Base-by-base conservation (phyloP, 148 eudicot genomes). In the Fallopia convolvulus region DNA sequence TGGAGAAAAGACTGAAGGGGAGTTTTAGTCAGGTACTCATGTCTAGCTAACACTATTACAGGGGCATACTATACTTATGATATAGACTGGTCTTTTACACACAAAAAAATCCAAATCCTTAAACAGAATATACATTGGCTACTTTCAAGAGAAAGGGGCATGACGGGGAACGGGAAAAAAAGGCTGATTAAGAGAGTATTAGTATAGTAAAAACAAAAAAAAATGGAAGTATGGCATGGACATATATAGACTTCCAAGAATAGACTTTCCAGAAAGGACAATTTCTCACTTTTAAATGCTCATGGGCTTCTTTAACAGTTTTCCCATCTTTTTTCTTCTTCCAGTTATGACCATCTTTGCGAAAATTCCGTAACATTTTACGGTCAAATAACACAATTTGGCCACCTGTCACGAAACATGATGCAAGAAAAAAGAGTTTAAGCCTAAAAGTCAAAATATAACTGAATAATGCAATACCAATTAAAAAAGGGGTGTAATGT, bases 261-360 rank as follows among this genome's bases (percentile, higher is more conserved):
- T 49, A 33, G 20, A 50, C 7, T 26, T 55, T 33, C 74, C 68
- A 49, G 74, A 50, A 49, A 17, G 42, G 46, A 39, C n/a, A 86
- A 78, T 74, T 74, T 70, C 91, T 84, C 81, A 88, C 99, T 83
- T 94, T 94, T 42, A 94, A 86, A 83, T 89, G 96, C 74, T 94
- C 99, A 83, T 94, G 99, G 82, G 97, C 99, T 87, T 94, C 99
- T 91, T 91, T 94, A 58, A 92, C 92, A 18, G 99, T 90, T 81
- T 94, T 94, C 20, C 94, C 96, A 77, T 92, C 99, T 77, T 91
- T 92, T 76, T 94, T 92, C 88, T 92, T 94, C 87, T 89, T 92
- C 99, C 99, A 92, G 74, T 86, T 90, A 81, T 90, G 94, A 46
- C 99, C 99, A 84, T 94, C 99, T 83, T 89, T 94, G 76, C 96